Evolutionary conservation across 2,329 filamentous ascomycete genomes (phyloP), one percentile per base, ranked within the genome.

Genomic region (Phaeosphaeriaceae sp.): DNA sequence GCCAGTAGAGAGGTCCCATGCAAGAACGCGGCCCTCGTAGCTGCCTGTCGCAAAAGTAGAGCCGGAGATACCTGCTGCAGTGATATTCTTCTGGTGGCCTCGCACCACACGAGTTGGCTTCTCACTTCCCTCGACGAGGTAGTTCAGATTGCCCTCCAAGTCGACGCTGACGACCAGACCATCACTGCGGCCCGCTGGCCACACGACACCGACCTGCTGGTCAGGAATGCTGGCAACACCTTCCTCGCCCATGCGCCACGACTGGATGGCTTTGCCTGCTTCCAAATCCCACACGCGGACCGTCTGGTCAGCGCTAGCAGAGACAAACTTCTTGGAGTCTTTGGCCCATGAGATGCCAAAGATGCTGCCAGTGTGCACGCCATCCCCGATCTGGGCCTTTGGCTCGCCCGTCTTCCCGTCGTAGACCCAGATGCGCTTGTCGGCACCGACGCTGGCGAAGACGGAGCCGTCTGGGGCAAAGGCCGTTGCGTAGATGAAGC

Each of bases 141-240:
- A 99, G 76, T 91, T 96, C 58, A 99, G 86, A 74, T 97, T 91
- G 22, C 95, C 95, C 51, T 89, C 88, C 20, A 98, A 84, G 68
- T 92, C 95, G 65, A 98, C 82, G 76, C 92, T 96, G 76, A 99
- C 93, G 63, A 99, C 88, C 59, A 97, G 82, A 27, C 91, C 92
- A 74, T 99, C 95, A 53, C 82, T 90, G 63, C 94, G 86, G 48
- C 91, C 91, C 48, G 88, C 84, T 1, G 93, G 92, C 88, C 93
- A 96, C 10, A 95, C 92, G 6, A 99, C 92, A 52, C 95, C 95
- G 31, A 98, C 92, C 75, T 99, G 95, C 78, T 99, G 95, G 74
- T 97, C 86, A 3, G 85, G 84, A 40, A 97, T 83, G 73, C 87
- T 92, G 60, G 89, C 85, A 46, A 81, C 82, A 17, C 89, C 89